Conservation (phyloP, 2,329 filamentous ascomycete species). For the Fusarium dlaminii region DNA sequence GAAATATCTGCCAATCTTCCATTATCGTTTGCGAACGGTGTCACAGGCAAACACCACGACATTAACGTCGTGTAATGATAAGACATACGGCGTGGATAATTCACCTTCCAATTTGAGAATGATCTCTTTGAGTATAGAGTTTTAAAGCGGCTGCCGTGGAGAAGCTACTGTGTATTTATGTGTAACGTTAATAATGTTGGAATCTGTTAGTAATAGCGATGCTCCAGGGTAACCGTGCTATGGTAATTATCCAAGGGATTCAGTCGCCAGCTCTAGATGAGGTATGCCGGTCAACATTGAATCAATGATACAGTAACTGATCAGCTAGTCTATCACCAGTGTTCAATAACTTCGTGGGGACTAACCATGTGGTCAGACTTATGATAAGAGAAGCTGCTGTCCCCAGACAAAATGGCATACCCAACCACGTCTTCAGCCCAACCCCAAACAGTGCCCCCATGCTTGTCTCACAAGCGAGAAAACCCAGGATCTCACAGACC, state of each 20-base stretch:
- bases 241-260: neutral
- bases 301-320: neutral
- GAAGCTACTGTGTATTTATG: neutral
- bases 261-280: neutral
- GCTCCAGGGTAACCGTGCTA: constrained; percentile 8
- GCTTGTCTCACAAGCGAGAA: constrained; percentile 31
- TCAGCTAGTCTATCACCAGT: neutral
- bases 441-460: constrained; percentile 40
- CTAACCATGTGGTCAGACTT: constrained; percentile 23
- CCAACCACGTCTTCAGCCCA: constrained; percentile 38
- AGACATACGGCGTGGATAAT: neutral
- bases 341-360: neutral
- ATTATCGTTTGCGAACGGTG: neutral
- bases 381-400: constrained; percentile 20
- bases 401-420: constrained; percentile 38
- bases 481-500: constrained; percentile 37
- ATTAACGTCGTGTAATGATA: neutral
- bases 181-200: neutral
- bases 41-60: neutral
- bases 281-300: neutral
- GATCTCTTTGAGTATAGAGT: neutral
- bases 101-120: neutral
- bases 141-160: neutral
- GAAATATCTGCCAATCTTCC: neutral
- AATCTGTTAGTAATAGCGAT: neutral